A percentile compares a stretch with the other conserved stretches of the same genome.
These are phyloP conservation scores for Filobasidium floriforme DNA, from an alignment of 768 basidiomycete genomes.

Conservation along the genomic window DNA sequence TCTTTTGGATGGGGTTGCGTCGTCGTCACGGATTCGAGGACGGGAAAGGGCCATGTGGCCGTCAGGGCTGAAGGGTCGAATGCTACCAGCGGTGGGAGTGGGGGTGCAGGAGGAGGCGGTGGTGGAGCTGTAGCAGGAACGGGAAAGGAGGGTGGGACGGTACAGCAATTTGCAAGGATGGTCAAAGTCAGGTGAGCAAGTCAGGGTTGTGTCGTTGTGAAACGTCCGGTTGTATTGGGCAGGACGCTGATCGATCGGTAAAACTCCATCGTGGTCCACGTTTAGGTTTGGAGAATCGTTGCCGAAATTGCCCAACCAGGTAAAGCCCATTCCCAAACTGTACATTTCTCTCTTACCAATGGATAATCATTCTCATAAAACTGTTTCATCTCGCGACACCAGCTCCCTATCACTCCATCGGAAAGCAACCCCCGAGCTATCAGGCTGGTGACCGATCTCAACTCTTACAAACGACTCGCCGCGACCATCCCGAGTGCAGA, in stretches of 20 bases:
- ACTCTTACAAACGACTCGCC: conserved; percentile 38
- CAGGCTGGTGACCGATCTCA: conserved; percentile 34
- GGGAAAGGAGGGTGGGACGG: conserved; percentile 31
- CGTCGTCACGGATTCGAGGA: conserved; percentile 22
- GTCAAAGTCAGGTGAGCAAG: conserved; percentile 23
- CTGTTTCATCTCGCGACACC: conserved; percentile 14
- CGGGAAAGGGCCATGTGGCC: conserved; percentile 23
- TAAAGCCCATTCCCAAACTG: background rate
- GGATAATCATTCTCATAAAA: too few species aligned
- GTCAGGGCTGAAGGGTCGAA: conserved; percentile 7
- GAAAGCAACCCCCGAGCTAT: conserved; percentile 33
- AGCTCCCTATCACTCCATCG: conserved; percentile 27
- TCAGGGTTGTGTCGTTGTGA: background rate
- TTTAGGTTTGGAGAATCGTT: conserved; percentile 23
- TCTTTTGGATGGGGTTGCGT: conserved; percentile 44
- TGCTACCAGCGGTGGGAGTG: background rate
- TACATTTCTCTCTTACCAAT: conserved; percentile 26
- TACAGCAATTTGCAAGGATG: conserved; percentile 43
- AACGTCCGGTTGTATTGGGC: too few species aligned
- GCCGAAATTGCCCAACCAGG: conserved; percentile 25
- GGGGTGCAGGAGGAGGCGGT: background rate
- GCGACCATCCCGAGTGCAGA: conserved; percentile 40
- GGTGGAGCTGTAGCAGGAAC: conserved; percentile 23
- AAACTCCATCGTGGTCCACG: too few species aligned
- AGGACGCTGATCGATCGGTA: too few species aligned